Evolutionary conservation across 441 rosid genomes (phyloP), one percentile per base, ranked within the genome.

Genomic region (Macaranga tanarius): DNA sequence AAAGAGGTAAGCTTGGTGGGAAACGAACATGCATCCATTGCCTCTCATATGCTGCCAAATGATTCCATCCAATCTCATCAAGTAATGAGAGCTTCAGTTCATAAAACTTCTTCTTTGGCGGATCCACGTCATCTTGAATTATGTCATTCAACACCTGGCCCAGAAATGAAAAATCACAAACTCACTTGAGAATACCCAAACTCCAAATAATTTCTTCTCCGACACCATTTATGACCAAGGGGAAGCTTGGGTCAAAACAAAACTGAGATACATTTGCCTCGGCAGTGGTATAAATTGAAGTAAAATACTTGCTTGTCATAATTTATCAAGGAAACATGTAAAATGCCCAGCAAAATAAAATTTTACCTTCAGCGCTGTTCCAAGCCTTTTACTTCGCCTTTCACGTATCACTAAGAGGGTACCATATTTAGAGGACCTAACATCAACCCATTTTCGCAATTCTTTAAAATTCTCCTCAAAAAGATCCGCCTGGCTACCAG

Each of bases 1-100:
- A 92, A 22, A 92, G 91, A 69, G 98, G 97, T 76, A 90, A 77
- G 78, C 82, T 83, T 19, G 86, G 48, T 0, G 98, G 99, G 84
- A 93, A 95, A 28, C 97, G 95, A 31, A 93, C 91, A 45, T 86
- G 88, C 97, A 95, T 89, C 99, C 99, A 96, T 50, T 87, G 86
- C 75, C 77, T 86, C 84, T 93, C 99, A 23, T 92, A 87, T 25
- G 85, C 69, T 31, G 83, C 78, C 79, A 90, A 62, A 82, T 93
- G 97, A 73, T 58, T 81, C 97, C 98, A 96, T 48, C 97, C 97
- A 22, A 92, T 76, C 70, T 93, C 93, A 63, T 86, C 97, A 16
- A 96, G 88, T 76, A 96, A 79, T 23, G 86, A 76, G 52, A 93
- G 86, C 84, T 90, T 93, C 82, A 92, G 55, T 72, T 92, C 97